phyloP scores from a whole-genome alignment of 768 basidiomycete genomes.

The Auriscalpium microsporum region DNA sequence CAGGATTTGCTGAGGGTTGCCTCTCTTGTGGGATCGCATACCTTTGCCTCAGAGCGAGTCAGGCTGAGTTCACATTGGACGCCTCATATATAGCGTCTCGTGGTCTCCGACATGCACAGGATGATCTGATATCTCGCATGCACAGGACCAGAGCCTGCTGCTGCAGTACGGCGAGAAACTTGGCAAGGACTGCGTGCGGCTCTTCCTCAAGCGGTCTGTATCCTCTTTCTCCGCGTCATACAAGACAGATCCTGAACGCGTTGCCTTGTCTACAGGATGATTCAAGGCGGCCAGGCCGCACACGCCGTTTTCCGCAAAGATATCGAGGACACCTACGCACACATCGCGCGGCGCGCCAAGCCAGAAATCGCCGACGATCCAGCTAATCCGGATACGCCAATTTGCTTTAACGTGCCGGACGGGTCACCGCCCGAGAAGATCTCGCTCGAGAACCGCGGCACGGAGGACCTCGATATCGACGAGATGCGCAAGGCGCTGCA shows the following conservation, averaged over 20 bases:
- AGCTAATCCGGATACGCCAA: conserved; percentile 73
- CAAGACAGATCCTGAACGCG: no score
- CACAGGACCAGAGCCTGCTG: conserved; percentile 67
- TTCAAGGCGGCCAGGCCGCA: conserved; percentile 65
- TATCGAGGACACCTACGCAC: conserved; percentile 77
- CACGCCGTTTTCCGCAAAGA: conserved; percentile 79
- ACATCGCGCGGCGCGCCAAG: conserved; percentile 71
- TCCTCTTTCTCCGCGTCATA: no score
- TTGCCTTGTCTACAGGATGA: conserved; percentile 38
- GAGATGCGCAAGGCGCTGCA: conserved; percentile 82
- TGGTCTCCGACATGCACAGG: no score
- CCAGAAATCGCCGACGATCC: conserved; percentile 64
- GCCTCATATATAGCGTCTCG: no score
- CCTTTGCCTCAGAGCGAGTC: no score
- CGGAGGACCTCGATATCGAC: conserved; percentile 71
- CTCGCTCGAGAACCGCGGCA: conserved; percentile 78
- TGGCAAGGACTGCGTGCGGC: conserved; percentile 78
- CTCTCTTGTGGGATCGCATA: no score
- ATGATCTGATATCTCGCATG: no score
- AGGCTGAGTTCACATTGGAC: no score
- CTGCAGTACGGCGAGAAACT: conserved; percentile 93
- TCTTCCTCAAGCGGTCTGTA: conserved; percentile 76
- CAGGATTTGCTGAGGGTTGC: no score
- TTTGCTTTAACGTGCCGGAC: conserved; percentile 90
- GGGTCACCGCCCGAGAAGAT: conserved; percentile 89